These are phyloP conservation scores for Allantophomopsis lycopodina DNA, from an alignment of 2,329 filamentous ascomycete genomes.

Conservation along the genomic window DNA sequence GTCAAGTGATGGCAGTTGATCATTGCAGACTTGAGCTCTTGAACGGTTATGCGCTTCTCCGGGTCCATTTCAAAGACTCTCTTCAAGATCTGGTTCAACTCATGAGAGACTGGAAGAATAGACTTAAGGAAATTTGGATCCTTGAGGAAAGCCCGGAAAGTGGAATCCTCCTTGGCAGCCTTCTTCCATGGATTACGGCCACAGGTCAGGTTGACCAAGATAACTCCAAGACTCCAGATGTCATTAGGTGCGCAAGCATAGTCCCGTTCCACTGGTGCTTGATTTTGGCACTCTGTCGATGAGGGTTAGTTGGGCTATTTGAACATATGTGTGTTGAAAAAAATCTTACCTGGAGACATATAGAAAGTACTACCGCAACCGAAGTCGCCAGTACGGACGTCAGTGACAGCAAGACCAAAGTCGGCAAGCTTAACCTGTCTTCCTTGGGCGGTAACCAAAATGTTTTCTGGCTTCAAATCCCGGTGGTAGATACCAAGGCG, in stretches of 20 bases:
- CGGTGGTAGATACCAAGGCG: constrained; percentile 87
- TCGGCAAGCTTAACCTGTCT: constrained; percentile 91
- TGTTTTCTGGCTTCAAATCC: constrained; percentile 97
- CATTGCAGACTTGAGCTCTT: constrained; percentile 68
- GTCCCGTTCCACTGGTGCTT: constrained; percentile 57
- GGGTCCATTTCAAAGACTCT: constrained; percentile 83
- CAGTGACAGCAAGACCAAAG: constrained; percentile 86
- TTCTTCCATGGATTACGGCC: constrained; percentile 99
- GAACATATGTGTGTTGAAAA: constrained; percentile 5
- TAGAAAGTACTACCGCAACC: constrained; percentile 98
- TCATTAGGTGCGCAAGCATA: constrained; percentile 94
- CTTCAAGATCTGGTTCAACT: constrained; percentile 76
- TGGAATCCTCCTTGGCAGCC: constrained; percentile 84
- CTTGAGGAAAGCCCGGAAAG: constrained; percentile 80
- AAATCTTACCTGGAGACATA: constrained; percentile 87
- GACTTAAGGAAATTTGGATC: constrained; percentile 80
- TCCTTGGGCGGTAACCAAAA: constrained; percentile 79
- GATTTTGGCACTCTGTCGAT: constrained; percentile 70
- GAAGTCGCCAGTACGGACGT: constrained; percentile 78
- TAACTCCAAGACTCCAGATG: constrained; percentile 95
- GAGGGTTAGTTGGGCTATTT: constrained; percentile 14
- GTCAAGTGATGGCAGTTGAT: constrained; percentile 39
- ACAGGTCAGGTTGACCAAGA: constrained; percentile 93
- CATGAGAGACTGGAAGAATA: constrained; percentile 81
- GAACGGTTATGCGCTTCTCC: constrained; percentile 65